Evolutionary conservation across 805 yeast species (phyloP), one percentile per base, ranked within the genome.

Genomic region (Candida bentonensis): DNA sequence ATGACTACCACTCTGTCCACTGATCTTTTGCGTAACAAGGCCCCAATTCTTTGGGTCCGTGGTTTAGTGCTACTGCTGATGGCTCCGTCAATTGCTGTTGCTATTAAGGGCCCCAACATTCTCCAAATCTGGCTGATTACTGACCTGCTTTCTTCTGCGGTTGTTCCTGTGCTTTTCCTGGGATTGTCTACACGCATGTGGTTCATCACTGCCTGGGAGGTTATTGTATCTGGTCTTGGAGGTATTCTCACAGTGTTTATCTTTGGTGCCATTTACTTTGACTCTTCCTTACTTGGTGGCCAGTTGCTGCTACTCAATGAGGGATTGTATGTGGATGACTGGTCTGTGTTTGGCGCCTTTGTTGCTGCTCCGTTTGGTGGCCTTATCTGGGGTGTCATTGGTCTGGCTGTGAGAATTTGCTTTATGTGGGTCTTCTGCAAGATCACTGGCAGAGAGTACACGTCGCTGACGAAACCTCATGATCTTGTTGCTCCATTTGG

Each of bases 321-420:
- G 21, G 96, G 96, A 39, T 65, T 88, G 22, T 88, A 88, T 56
- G 66, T 73, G 3, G 73, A 71, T 42, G 96, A 88, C 58, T 88
- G 96, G 96, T 84, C 94, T 54, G 79, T 94, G 0, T 88, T 88
- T 65, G 96, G 95, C 21, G 95, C 96, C 1, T 88, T 88, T 62
- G 89, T 83, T 4, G 82, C 80, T 49, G 92, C 96, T 1, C 96
- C 96, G 3, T 69, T 79, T 34, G 94, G 89, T 22, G 86, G 89
- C 9, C 50, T 87, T 2, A 49, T 80, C 3, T 66, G 79, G 48
- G 78, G 83, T 2, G 60, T 74, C 13, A 53, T 67, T 23, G 67
- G 70, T 39, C 70, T 82, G 22, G 78, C 42, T 2, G 4, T 54
- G 11, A 30, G 36, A 15, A 30, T 30, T 17, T 30, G 36, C 36